These are phyloP conservation scores for Pythium oligandrum DNA, from an alignment of 352 stramenopile species.

Conservation along the genomic window DNA sequence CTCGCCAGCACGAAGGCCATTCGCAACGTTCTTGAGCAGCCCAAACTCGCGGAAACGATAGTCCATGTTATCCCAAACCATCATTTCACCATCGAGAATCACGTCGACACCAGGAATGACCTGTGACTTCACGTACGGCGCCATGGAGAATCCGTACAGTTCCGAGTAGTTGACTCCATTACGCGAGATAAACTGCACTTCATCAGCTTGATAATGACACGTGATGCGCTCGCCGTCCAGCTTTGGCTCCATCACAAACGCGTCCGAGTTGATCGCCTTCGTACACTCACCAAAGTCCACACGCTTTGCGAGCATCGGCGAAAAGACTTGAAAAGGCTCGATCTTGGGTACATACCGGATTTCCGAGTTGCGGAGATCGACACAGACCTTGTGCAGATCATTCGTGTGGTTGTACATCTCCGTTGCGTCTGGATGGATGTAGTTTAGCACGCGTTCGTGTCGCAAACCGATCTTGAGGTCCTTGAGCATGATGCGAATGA, in stretches of 20 bases:
- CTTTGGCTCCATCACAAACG: slow-evolving; percentile 83
- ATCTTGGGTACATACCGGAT: slow-evolving; percentile 79
- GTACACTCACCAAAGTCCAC: slow-evolving; percentile 83
- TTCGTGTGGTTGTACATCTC: slow-evolving; percentile 90
- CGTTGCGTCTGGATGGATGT: slow-evolving; percentile 73
- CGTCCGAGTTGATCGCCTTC: slow-evolving; percentile 53
- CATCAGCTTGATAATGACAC: slow-evolving; percentile 54
- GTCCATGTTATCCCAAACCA: slow-evolving; percentile 84
- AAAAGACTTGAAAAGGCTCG: slow-evolving; percentile 81
- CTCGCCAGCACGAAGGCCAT: slow-evolving; percentile 45
- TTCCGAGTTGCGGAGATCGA: slow-evolving; percentile 66
- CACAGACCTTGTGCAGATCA: slow-evolving; percentile 72
- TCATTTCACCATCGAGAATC: slow-evolving; percentile 86
- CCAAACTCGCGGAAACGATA: slow-evolving; percentile 76
- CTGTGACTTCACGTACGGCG: slow-evolving; percentile 58
- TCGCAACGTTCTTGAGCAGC: slow-evolving; percentile 75
- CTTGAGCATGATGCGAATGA: slow-evolving; percentile 80
- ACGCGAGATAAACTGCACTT: slow-evolving; percentile 80
- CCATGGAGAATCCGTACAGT: slow-evolving; percentile 54
- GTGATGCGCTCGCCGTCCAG: slow-evolving; percentile 81
- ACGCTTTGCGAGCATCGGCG: slow-evolving; percentile 82
- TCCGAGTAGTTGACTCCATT: slow-evolving; percentile 85
- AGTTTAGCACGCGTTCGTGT: slow-evolving; percentile 76
- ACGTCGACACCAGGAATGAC: slow-evolving; percentile 51
- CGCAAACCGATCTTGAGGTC: slow-evolving; percentile 82